Evolutionary conservation across 768 basidiomycete genomes (phyloP).

Genomic region (Tephrocybe rancida): DNA sequence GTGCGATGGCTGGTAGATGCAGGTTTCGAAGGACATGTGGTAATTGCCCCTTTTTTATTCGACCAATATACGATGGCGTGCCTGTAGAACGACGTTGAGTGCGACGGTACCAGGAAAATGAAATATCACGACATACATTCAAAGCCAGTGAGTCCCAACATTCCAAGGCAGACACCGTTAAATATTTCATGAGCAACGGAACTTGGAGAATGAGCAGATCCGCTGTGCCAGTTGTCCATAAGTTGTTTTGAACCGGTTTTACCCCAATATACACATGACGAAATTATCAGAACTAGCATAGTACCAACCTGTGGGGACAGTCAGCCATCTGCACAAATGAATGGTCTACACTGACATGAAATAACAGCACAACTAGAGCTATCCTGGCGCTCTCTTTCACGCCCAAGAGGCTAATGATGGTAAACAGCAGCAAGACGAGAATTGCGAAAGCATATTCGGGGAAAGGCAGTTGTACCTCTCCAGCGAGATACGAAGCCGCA

Average conservation of each 20-base stretch:
- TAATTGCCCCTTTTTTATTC: slow-evolving; percentile 57
- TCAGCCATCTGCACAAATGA: neutral
- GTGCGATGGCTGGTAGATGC: slow-evolving; percentile 56
- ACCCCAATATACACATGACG: slow-evolving; percentile 53
- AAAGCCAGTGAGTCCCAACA: slow-evolving; percentile 74
- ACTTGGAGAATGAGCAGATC: slow-evolving; percentile 29
- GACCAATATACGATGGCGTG: slow-evolving; percentile 65
- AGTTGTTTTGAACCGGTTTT: slow-evolving; percentile 49
- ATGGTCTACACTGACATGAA: slow-evolving; percentile 51
- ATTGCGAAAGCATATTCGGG: slow-evolving; percentile 52
- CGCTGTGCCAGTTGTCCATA: slow-evolving; percentile 53
- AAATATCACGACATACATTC: slow-evolving; percentile 48
- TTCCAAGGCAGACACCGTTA: slow-evolving; percentile 69
- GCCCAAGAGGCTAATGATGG: slow-evolving; percentile 55
- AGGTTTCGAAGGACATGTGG: slow-evolving; percentile 66
- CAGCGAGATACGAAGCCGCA: slow-evolving; percentile 65
- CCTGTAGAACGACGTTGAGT: slow-evolving; percentile 32
- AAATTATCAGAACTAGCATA: slow-evolving; percentile 56
- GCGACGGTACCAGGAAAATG: neutral
- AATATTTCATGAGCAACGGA: slow-evolving; percentile 51
- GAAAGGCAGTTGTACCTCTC: slow-evolving; percentile 63
- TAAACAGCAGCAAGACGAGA: slow-evolving; percentile 57
- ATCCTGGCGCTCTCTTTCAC: slow-evolving; percentile 65
- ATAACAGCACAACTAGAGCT: slow-evolving; percentile 54
- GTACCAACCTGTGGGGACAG: slow-evolving; percentile 45